Evolutionary conservation across 257 asterid genomes (phyloP).

Genomic region (Dorcoceras hygrometricum): DNA sequence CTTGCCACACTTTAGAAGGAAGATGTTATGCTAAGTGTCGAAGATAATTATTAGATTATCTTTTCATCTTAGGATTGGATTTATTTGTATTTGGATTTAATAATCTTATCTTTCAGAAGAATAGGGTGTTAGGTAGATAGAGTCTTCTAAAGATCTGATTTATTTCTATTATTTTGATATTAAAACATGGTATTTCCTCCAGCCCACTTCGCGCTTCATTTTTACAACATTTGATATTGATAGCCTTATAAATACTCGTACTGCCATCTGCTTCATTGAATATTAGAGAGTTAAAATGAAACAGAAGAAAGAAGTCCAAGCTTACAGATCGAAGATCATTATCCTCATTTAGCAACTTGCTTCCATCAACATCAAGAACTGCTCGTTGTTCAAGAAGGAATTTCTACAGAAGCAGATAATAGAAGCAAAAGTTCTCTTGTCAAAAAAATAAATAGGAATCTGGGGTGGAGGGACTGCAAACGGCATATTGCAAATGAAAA

Average conservation of each 20-base stretch:
- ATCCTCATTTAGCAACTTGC: constrained; percentile 92
- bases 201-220: too few species aligned
- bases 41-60: too few species aligned
- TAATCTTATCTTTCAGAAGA: too few species aligned
- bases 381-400: constrained; percentile 96
- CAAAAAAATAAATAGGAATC: constrained; percentile 18
- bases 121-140: too few species aligned
- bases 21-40: not conserved
- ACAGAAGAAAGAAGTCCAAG: constrained; percentile 25
- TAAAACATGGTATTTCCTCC: too few species aligned
- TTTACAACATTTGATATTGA: too few species aligned
- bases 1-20: constrained; percentile 5
- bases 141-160: too few species aligned
- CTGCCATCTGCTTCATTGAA: constrained; percentile 9
- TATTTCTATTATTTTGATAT: too few species aligned
- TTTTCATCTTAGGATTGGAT: too few species aligned
- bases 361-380: constrained; percentile 80
- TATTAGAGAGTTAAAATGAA: constrained; percentile 13
- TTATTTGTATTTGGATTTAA: too few species aligned
- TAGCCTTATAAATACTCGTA: not conserved
- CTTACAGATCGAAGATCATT: constrained; percentile 92
- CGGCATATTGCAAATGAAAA: not conserved
- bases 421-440: constrained; percentile 10
- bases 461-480: constrained; percentile 8
- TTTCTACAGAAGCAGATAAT: constrained; percentile 46